Evolutionary conservation across 1,139 yeast genomes (phyloP).

Genomic region (Pneumocystis oryctolagi): DNA sequence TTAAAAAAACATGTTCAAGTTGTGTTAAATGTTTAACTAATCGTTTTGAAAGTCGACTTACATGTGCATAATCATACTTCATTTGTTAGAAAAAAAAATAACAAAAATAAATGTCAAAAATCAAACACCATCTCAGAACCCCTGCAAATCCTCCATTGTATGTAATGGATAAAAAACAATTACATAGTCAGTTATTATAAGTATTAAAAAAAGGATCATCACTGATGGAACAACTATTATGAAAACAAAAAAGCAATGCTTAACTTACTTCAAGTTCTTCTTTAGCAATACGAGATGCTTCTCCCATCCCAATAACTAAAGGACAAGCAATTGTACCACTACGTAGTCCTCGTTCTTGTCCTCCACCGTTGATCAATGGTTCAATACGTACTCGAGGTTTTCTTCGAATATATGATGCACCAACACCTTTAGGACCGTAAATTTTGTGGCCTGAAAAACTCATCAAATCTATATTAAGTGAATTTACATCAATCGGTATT

Average conservation of each 20-base stretch:
- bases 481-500: constrained; percentile 81
- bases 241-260: not conserved
- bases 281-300: constrained; percentile 75
- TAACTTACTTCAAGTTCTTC: constrained; percentile 41
- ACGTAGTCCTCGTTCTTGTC: constrained; percentile 96
- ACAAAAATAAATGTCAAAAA: constrained; percentile 7
- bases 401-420: constrained; percentile 90
- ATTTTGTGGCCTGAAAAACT: constrained; percentile 92
- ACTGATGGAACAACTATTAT: not conserved
- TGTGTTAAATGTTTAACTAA: constrained; percentile 58
- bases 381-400: constrained; percentile 96
- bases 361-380: constrained; percentile 94
- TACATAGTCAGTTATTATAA: not conserved
- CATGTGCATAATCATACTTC: constrained; percentile 52
- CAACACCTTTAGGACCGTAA: constrained; percentile 96
- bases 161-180: not conserved
- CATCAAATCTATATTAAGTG: constrained; percentile 79
- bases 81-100: not conserved
- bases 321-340: constrained; percentile 97
- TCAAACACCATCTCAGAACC: constrained; percentile 10
- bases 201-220: not conserved
- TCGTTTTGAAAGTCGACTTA: constrained; percentile 53
- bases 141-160: constrained; percentile 9
- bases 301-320: constrained; percentile 89
- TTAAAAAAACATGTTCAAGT: constrained; percentile 76